Evolutionary conservation across 257 asterid species (phyloP).

Genomic region (Echites panduratus): DNA sequence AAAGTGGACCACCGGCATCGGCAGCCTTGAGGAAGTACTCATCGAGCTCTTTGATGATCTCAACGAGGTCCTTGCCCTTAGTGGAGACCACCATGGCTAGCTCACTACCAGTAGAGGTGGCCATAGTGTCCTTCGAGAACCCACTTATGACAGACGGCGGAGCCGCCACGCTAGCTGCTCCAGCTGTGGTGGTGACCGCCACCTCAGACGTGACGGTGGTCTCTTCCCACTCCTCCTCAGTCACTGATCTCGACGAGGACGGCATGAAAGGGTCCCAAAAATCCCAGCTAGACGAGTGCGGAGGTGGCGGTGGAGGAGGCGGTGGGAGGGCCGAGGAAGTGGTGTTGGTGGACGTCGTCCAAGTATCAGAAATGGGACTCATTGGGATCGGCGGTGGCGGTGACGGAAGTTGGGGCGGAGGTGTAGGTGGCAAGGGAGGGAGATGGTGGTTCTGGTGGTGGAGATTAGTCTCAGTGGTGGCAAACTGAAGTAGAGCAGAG

Average conservation of each 20-base stretch:
- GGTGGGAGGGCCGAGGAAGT: slow-evolving; percentile 53
- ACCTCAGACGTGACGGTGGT: slow-evolving; percentile 48
- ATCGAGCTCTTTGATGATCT: slow-evolving; percentile 74
- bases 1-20: slow-evolving; percentile 74
- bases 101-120: slow-evolving; percentile 53
- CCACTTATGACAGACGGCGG: slow-evolving; percentile 53
- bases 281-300: slow-evolving; percentile 66
- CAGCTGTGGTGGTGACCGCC: slow-evolving; percentile 42
- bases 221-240: slow-evolving; percentile 83
- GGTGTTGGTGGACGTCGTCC: slow-evolving; percentile 46
- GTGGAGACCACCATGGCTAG: slow-evolving; percentile 78
- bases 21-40: slow-evolving; percentile 88
- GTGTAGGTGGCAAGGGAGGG: slow-evolving; percentile 25
- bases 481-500: slow-evolving; percentile 76
- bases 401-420: slow-evolving; percentile 23
- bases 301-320: slow-evolving; percentile 52
- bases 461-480: slow-evolving; percentile 68
- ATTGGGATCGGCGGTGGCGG: slow-evolving; percentile 41
- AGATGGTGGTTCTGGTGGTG: slow-evolving; percentile 42
- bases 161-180: slow-evolving; percentile 49
- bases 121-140: slow-evolving; percentile 36
- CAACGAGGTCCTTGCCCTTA: slow-evolving; percentile 70
- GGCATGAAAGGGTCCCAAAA: slow-evolving; percentile 97
- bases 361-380: slow-evolving; percentile 60
- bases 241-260: slow-evolving; percentile 47